phyloP scores from a whole-genome alignment of 2,329 filamentous ascomycete species.

The Trichophyton simii region DNA sequence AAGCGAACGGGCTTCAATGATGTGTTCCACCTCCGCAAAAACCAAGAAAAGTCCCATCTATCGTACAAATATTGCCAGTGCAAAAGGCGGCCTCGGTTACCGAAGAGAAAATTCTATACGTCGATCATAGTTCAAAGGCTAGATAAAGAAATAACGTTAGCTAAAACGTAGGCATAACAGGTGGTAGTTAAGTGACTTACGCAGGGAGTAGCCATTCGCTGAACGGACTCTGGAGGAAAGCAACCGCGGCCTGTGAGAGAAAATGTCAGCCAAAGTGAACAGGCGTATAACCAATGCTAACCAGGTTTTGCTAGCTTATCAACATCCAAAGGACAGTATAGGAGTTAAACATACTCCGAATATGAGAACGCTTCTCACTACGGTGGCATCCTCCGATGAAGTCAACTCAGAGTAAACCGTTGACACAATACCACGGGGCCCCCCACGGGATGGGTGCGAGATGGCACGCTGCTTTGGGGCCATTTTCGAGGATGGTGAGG shows the following conservation, averaged over 20 bases:
- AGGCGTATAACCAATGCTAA: constrained; percentile 4
- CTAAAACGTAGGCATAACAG: neutral
- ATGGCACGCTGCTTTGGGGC: constrained; percentile 48
- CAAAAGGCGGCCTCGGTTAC: neutral
- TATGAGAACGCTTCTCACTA: constrained; percentile 54
- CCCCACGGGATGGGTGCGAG: constrained; percentile 36
- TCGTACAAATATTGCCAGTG: neutral
- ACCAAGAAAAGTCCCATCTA: neutral
- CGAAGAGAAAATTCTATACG: neutral
- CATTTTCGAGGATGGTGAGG: constrained; percentile 37
- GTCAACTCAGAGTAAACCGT: constrained; percentile 51
- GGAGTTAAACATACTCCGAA: constrained; percentile 48
- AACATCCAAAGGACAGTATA: neutral
- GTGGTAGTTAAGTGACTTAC: constrained; percentile 24
- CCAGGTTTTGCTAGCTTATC: neutral
- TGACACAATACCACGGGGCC: constrained; percentile 43
- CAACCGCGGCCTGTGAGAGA: constrained; percentile 44
- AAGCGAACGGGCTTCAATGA: neutral
- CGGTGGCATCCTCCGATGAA: constrained; percentile 53
- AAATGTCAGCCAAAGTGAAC: neutral
- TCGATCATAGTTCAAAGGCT: neutral
- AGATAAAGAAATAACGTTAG: neutral
- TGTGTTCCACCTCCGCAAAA: neutral
- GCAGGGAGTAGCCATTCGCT: constrained; percentile 56
- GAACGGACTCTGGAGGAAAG: constrained; percentile 55